phyloP scores from a whole-genome alignment of 495 filamentous ascomycete genomes.

The Durotheca rogersii region DNA sequence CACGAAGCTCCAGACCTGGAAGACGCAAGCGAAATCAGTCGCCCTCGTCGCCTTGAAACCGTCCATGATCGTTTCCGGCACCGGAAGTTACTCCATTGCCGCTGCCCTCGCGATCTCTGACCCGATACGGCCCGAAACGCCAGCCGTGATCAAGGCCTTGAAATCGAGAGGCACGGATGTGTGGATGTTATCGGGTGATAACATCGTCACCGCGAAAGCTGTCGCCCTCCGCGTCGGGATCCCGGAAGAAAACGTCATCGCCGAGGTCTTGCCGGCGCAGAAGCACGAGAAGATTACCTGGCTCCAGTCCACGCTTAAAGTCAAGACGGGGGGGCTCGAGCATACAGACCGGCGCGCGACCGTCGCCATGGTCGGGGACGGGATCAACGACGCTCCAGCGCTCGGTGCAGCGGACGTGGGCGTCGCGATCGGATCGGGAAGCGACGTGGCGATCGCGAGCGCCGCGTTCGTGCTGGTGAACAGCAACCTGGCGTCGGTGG shows the following conservation, averaged over 20 bases:
- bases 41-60: constrained; percentile 61
- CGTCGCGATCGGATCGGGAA: constrained; percentile 80
- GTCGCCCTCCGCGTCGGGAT: constrained; percentile 80
- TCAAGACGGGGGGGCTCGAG: constrained; percentile 29
- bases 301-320: constrained; percentile 63
- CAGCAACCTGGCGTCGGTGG: constrained; percentile 65
- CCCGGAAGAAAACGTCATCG: constrained; percentile 71
- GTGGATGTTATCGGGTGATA: constrained; percentile 94
- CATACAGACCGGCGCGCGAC: constrained; percentile 39
- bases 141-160: constrained; percentile 65
- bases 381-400: constrained; percentile 86
- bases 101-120: constrained; percentile 64
- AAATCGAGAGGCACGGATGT: constrained; percentile 65
- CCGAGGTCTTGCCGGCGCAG: constrained; percentile 79
- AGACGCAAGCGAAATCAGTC: constrained; percentile 70
- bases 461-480: constrained; percentile 85
- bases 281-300: constrained; percentile 83
- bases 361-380: constrained; percentile 70
- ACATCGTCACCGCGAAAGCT: constrained; percentile 68
- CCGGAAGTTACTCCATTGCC: constrained; percentile 42
- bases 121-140: constrained; percentile 75
- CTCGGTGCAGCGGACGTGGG: constrained; percentile 78
- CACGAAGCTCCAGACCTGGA: constrained; percentile 61
- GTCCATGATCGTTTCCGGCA: not conserved
- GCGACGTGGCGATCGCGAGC: constrained; percentile 79